A percentile compares a stretch with the other conserved stretches of the same genome.
These are phyloP conservation scores for Limonium bicolor DNA, from an alignment of 148 eudicot species.

Conservation along the genomic window DNA sequence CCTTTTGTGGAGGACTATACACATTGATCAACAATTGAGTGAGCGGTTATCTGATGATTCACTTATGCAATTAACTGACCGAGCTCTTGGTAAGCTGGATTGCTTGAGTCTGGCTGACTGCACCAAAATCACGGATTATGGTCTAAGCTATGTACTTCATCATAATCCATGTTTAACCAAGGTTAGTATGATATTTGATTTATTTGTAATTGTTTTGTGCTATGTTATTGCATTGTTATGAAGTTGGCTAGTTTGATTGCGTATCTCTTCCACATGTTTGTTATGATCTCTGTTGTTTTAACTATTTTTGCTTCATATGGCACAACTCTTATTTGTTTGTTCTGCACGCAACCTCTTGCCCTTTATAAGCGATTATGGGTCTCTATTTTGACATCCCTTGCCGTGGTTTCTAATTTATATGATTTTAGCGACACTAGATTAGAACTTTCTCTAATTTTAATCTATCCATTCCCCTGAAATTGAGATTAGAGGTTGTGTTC, in stretches of 20 bases:
- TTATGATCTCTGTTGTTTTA: not conserved
- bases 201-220: not conserved
- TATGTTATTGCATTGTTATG: not conserved
- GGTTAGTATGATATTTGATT: slow-evolving; percentile 27
- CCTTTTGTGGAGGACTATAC: slow-evolving; percentile 54
- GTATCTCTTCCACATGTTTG: not conserved
- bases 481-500: too few species aligned
- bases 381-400: too few species aligned
- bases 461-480: too few species aligned
- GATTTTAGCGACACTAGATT: too few species aligned
- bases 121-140: slow-evolving; percentile 53
- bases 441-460: too few species aligned
- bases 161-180: slow-evolving; percentile 45
- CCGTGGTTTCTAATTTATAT: too few species aligned
- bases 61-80: slow-evolving; percentile 39
- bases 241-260: not conserved
- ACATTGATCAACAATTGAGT: slow-evolving; percentile 46
- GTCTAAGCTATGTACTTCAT: slow-evolving; percentile 41
- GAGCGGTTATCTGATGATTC: slow-evolving; percentile 47
- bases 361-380: not conserved
- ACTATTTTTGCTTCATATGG: too few species aligned
- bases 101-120: slow-evolving; percentile 68
- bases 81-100: slow-evolving; percentile 67
- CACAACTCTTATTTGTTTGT: too few species aligned
- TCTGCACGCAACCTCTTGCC: too few species aligned